Evolutionary conservation across 1,284 basidiomycete genomes (phyloP).

Genomic region (Exsudoporus floridanus): DNA sequence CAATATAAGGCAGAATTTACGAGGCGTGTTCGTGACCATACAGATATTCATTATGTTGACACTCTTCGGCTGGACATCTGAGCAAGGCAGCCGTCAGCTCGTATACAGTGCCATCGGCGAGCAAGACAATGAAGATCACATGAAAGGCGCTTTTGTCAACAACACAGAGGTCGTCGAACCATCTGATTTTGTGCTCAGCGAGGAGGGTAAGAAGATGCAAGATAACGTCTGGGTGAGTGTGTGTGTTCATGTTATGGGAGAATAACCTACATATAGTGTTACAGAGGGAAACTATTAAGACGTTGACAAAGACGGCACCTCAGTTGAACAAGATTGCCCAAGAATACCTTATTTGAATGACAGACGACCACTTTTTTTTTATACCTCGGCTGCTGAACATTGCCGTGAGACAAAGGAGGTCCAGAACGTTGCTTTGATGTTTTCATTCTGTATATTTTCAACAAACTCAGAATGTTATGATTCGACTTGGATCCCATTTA

Average conservation of each 20-base stretch:
- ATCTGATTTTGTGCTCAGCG: conserved; percentile 46
- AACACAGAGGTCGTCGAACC: conserved; percentile 36
- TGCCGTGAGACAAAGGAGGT: too few relatives aligned
- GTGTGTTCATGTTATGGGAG: background rate
- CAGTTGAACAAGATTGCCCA: conserved; percentile 11
- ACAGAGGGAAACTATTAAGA: conserved; percentile 36
- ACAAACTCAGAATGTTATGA: too few relatives aligned
- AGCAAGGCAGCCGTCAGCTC: conserved; percentile 39
- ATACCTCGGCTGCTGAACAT: too few relatives aligned
- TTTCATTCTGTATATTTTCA: too few relatives aligned
- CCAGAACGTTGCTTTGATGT: too few relatives aligned
- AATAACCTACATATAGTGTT: background rate
- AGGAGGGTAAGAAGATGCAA: conserved; percentile 41
- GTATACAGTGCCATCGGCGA: conserved; percentile 33
- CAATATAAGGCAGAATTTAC: conserved; percentile 33
- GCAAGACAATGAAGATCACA: conserved; percentile 24
- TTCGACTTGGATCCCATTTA: too few relatives aligned
- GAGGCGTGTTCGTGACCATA: conserved; percentile 9
- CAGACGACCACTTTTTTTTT: too few relatives aligned
- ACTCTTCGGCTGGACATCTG: conserved; percentile 26
- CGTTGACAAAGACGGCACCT: conserved; percentile 22
- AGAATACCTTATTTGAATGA: conserved; percentile 8
- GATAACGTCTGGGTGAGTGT: conserved; percentile 44
- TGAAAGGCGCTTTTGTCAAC: conserved; percentile 42
- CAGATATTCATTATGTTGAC: conserved; percentile 9